These are phyloP conservation scores for Xerocomus minutiporus DNA, from an alignment of 1,284 basidiomycete species.

Conservation along the genomic window DNA sequence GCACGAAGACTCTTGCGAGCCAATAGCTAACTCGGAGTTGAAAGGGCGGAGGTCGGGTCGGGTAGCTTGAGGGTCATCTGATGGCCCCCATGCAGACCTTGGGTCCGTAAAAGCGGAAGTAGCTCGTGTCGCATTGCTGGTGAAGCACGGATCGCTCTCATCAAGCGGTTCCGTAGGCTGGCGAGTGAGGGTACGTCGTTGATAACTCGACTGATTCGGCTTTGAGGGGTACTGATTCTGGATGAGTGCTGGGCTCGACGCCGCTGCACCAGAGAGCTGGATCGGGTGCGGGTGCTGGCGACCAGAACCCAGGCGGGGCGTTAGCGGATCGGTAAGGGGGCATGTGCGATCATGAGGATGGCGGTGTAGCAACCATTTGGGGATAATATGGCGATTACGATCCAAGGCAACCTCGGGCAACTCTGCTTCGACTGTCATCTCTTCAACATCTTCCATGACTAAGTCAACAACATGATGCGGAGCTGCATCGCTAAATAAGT, in stretches of 20 bases:
- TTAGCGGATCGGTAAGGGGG: constrained; percentile 43
- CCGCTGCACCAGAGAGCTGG: constrained; percentile 47
- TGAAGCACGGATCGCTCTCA: constrained; percentile 48
- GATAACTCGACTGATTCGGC: constrained; percentile 11
- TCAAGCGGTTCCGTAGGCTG: constrained; percentile 35
- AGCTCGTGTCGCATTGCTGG: constrained; percentile 31
- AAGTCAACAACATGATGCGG: constrained; percentile 10
- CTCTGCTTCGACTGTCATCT: constrained; percentile 60
- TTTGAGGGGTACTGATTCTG: constrained; percentile 18
- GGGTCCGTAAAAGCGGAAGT: constrained; percentile 16
- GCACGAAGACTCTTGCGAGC: constrained; percentile 35
- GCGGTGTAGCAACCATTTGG: constrained; percentile 79
- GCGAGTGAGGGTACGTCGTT: constrained; percentile 42
- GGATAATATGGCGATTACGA: constrained; percentile 92
- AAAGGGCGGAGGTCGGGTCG: constrained; percentile 36
- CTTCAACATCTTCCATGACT: constrained; percentile 29
- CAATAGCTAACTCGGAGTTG: constrained; percentile 36
- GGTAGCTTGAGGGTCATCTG: constrained; percentile 33
- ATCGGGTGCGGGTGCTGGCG: constrained; percentile 36
- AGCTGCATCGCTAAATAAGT: constrained; percentile 5
- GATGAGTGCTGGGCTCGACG: constrained; percentile 63
- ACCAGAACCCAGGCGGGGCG: constrained; percentile 26
- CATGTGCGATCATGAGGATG: constrained; percentile 41
- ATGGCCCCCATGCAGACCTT: constrained; percentile 26
- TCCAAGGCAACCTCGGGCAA: constrained; percentile 89